Evolutionary conservation across 2,329 filamentous ascomycete species (phyloP), one percentile per base, ranked within the genome.

Genomic region (Neoascochyta sp.): DNA sequence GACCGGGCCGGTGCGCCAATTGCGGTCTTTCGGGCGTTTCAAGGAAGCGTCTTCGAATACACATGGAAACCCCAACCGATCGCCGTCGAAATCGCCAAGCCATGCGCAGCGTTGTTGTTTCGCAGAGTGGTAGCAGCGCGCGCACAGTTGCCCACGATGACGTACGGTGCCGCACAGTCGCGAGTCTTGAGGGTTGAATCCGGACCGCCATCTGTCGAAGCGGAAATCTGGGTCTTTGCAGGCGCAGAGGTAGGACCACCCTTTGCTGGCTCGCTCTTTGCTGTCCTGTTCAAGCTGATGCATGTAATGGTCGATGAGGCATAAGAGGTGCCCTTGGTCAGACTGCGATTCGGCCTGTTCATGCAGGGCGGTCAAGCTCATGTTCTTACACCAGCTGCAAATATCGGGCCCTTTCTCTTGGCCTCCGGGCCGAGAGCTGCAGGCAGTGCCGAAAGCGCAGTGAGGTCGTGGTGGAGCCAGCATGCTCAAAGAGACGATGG

Each of bases 301-400:
- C 30, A 37, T 42, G 30, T 48, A 47, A 6, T 22, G 27, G 15
- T 51, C 34, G n/a, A 51, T 36, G 12, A 45, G 34, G 15, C 30
- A 32, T 8, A 35, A 44, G 11, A 51, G 26, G 7, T 28, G 20
- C 7, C 28, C 34, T 12, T n/a, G 27, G 12, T 51, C 39, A 5
- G 40, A 25, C 10, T 39, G 35, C 20, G 22, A 21, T 15, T 45
- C 40, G 24, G 45, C 34, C 17, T 33, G 37, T 19, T 34, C 33
- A 16, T 48, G 43, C 5, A 53, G 34, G n/a, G 39, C 39, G 24
- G 45, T 38, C 20, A 50, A 46, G 32, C 45, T 51, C 39, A 50
- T 41, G 14, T 53, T 53, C 19, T 40, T 51, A 27, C 49, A 53
- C 47, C 47, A 51, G 16, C 32, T 33, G 26, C 49, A 53, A 9